A percentile compares a stretch with the other conserved stretches of the same genome.
phyloP scores from a whole-genome alignment of 345 rosid species.

The Streptanthus diversifolius region DNA sequence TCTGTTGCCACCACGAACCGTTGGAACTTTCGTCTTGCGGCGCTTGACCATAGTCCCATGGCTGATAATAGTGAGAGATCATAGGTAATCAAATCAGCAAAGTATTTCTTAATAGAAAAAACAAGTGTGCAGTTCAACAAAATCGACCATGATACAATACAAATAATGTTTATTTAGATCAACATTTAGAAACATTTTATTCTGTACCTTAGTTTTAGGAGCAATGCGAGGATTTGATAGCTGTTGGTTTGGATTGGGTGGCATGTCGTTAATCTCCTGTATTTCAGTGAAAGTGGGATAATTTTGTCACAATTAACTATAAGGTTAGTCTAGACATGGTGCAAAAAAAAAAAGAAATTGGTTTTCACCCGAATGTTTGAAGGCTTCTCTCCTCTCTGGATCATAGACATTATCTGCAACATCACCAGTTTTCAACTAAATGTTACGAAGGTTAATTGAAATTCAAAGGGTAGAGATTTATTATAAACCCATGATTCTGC shows the following conservation, averaged over 20 bases:
- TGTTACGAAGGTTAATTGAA: not conserved
- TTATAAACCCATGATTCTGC: not conserved
- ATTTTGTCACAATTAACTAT: not conserved
- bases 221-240: slow-evolving; percentile 64
- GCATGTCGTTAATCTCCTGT: slow-evolving; percentile 88
- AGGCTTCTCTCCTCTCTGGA: slow-evolving; percentile 95
- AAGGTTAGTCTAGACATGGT: not conserved
- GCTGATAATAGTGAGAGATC: slow-evolving; percentile 41
- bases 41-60: slow-evolving; percentile 64
- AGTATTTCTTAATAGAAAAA: not conserved
- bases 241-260: slow-evolving; percentile 80
- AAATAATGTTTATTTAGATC: not conserved
- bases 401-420: slow-evolving; percentile 85
- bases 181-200: not conserved
- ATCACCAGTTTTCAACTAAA: not conserved
- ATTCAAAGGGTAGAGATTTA: not conserved
- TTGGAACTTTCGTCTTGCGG: slow-evolving; percentile 44
- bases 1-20: slow-evolving; percentile 74
- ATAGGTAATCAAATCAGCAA: not conserved
- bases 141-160: not conserved
- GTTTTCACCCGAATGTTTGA: slow-evolving; percentile 67
- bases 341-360: not conserved
- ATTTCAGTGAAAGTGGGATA: slow-evolving; percentile 3
- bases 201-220: slow-evolving; percentile 76
- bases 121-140: not conserved